Base-by-base conservation (phyloP, 106 monocot species). In the Dioscorea alata region DNA sequence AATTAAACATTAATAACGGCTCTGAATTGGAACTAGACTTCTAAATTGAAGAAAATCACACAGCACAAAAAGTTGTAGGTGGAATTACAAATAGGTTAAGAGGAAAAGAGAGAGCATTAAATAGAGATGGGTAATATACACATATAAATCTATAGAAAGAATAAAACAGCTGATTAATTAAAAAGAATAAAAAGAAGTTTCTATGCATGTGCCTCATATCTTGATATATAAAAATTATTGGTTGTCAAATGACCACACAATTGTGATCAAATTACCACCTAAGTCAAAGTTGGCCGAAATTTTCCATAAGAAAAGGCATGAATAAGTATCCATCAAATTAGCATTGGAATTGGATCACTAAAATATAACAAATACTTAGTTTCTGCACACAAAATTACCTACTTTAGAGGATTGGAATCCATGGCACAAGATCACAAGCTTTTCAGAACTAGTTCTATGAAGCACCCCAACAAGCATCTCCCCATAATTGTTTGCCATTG, bases 391-490 rank as follows among this genome's bases (percentile, higher is more conserved):
- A 21, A 70, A 70, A 58, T 12, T 0, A 17, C 14, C 7, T 73
- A 85, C 92, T 85, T 92, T 92, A 7, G 72, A 68, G 64, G 79
- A 71, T 23, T 65, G 70, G 48, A 85, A 88, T 61, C 92, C 92
- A 85, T 88, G 88, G 76, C 84, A 88, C 57, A 88, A 59, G 23
- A 88, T 67, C 33, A 81, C 88, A 59, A 84, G 65, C 58, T 66
- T 67, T 21, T 67, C 85, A 14, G 85, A 85, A 49, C 85, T 82
- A 34, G 92, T 69, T 48, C 75, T 74, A 60, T 92, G 82, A 13
- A 92, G 70, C 19, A 85, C 68, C 0, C 92, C 92, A 56, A 83
- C 85, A 68, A 92, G 92, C 74, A 80, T 88, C 75, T 92, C 88
- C 2, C 88, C 92, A 71, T 64, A 69, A 23, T 76, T 80, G 75